Base-by-base conservation (phyloP, 2,329 filamentous ascomycete genomes). In the Chalaropsis thielavioides region DNA sequence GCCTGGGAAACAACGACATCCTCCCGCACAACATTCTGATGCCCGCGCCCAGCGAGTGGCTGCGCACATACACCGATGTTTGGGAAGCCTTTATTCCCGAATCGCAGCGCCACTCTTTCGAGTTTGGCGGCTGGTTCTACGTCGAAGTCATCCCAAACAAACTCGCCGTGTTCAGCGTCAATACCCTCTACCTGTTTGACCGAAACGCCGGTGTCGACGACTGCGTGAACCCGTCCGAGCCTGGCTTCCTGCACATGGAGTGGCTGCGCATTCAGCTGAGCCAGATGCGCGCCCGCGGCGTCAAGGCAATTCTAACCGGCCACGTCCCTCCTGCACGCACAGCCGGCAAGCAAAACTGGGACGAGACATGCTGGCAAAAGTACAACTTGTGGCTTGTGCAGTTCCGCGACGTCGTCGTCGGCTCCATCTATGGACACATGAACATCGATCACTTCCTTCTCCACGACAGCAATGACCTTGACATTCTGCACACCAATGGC, bases 341-440 rank as follows among this genome's bases (percentile, higher is more conserved):
- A 1, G 81, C 84, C 43, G 87, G 85, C 75, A 97, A 97, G 78
- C 83, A 84, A 71, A 85, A 84, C 68, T 99, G 94, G 94, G 91
- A 96, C 69, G 92, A 97, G 78, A 91, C 89, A 0, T 99, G 94
- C 76, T 99, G 92, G 92, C 92, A 96, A 73, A 96, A 95, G 73
- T 99, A 96, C 75, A 88, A 90, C 0, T 77, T 97, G 3, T 97
- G 92, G 90, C 77, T 92, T 71, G 83, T 85, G 69, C 90, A 95
- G 73, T 99, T 91, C 74, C 88, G 94, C 41, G 94, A 99, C 73
- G 87, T 99, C 44, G 81, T 99, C 22, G 81, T 92, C 22, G 85
- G 83, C 13, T 85, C 84, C 31, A 72, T 95, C 5, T 99, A 88
- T 72, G 94, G 92, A 1, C 94, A 99, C 73, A 97, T 99, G 94